phyloP scores from a whole-genome alignment of 108 stramenopile genomes.

The Nitzschia putrida region DNA sequence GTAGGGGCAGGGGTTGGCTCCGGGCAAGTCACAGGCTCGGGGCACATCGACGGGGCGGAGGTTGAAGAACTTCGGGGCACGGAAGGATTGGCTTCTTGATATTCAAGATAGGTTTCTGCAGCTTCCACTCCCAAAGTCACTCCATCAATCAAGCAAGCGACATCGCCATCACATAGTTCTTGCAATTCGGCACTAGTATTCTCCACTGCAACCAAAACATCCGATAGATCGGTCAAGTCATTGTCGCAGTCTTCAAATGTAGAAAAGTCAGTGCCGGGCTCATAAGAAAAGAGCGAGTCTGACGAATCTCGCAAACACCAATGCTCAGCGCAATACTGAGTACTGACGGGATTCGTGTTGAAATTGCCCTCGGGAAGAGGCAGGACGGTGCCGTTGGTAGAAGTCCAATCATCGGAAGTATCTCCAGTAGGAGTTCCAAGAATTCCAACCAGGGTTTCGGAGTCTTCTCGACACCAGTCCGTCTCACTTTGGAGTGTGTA shows the following conservation, averaged over 20 bases:
- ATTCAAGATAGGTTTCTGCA: not conserved
- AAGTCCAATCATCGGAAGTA: no score
- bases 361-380: no score
- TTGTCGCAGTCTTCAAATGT: slow-evolving; percentile 2
- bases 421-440: no score
- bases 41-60: no score
- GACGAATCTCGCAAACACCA: not conserved
- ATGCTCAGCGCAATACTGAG: not conserved
- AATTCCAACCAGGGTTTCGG: no score
- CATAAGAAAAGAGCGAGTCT: slow-evolving; percentile 4
- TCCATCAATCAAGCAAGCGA: not conserved
- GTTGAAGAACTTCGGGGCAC: no score
- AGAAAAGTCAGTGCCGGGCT: not conserved
- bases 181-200: not conserved
- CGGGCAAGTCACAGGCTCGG: not conserved
- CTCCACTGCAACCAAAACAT: not conserved
- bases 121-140: not conserved
- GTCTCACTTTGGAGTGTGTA: no score
- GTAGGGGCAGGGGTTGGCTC: not conserved
- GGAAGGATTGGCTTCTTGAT: not conserved
- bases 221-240: no score
- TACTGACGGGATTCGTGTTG: no score
- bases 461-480: no score
- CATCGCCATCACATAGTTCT: not conserved
- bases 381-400: no score